Conservation (phyloP, 2,329 filamentous ascomycete genomes). For the Neonectria ditissima region DNA sequence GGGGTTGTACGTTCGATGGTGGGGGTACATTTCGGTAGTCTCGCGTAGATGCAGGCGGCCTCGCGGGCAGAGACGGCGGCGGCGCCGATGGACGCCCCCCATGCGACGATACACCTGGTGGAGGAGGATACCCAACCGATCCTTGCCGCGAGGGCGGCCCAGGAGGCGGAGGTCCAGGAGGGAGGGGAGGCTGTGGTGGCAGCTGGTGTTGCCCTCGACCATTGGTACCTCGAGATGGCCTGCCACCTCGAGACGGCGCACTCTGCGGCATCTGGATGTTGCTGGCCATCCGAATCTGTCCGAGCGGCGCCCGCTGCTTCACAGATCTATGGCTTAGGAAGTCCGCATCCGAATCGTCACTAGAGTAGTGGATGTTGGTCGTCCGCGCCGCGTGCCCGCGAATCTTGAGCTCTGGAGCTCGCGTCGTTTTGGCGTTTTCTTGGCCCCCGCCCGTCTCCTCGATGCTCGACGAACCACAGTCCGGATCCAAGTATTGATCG, state of each 20-base stretch:
- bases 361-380: conserved; percentile 58
- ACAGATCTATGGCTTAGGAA: conserved; percentile 54
- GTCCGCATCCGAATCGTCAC: conserved; percentile 59
- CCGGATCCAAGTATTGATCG: conserved; percentile 61
- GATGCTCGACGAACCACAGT: conserved; percentile 55
- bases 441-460: conserved; percentile 44
- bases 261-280: conserved; percentile 54
- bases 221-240: conserved; percentile 29
- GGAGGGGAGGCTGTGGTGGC: conserved; percentile 52
- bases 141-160: conserved; percentile 41
- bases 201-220: conserved; percentile 32
- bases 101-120: conserved; percentile 38
- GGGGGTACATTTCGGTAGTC: conserved; percentile 48
- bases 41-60: conserved; percentile 43
- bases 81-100: conserved; percentile 31
- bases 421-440: conserved; percentile 38
- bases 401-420: conserved; percentile 48
- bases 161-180: conserved; percentile 53
- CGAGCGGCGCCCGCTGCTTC: conserved; percentile 46
- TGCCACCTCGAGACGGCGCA: conserved; percentile 26
- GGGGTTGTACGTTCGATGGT: conserved; percentile 37
- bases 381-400: conserved; percentile 50
- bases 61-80: conserved; percentile 46
- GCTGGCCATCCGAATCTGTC: conserved; percentile 55
- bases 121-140: conserved; percentile 39